Conservation (phyloP, 345 rosid species). For the Pistacia vera region DNA sequence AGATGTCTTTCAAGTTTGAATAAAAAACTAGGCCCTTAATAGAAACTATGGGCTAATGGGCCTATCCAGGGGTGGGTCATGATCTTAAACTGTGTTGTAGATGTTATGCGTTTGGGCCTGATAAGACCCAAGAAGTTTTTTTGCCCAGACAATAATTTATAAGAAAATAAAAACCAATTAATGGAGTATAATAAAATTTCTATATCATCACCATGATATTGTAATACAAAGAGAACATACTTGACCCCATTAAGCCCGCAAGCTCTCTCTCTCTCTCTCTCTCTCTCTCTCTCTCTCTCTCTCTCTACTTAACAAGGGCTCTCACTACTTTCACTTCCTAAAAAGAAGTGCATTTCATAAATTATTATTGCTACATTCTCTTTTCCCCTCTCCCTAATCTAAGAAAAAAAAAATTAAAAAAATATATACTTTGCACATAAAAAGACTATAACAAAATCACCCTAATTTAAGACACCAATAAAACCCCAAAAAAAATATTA, state of each 20-base stretch:
- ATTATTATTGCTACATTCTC: constrained; percentile 30
- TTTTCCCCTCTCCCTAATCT: constrained; percentile 22
- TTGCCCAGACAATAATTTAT: no score
- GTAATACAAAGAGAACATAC: not conserved
- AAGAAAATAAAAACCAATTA: no score
- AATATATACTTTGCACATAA: constrained; percentile 28
- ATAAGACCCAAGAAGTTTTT: no score
- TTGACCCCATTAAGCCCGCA: not conserved
- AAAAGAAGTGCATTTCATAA: constrained; percentile 28
- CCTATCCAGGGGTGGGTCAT: no score
- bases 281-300: no score
- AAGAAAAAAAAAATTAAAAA: not conserved
- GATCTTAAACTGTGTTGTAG: no score
- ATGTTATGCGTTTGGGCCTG: no score
- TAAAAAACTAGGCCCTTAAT: no score
- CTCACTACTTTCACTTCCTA: constrained; percentile 10
- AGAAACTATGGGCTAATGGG: no score
- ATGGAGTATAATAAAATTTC: no score
- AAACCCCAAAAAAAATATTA: not conserved
- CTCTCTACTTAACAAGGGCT: not conserved
- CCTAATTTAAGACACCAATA: constrained; percentile 13
- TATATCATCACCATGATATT: not conserved
- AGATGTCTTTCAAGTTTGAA: no score
- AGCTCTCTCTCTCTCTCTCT: not conserved
- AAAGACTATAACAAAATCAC: constrained; percentile 25